Evolutionary conservation across 306 rosid genomes (phyloP), one percentile per base, ranked within the genome.

Genomic region (Prunus dulcis): DNA sequence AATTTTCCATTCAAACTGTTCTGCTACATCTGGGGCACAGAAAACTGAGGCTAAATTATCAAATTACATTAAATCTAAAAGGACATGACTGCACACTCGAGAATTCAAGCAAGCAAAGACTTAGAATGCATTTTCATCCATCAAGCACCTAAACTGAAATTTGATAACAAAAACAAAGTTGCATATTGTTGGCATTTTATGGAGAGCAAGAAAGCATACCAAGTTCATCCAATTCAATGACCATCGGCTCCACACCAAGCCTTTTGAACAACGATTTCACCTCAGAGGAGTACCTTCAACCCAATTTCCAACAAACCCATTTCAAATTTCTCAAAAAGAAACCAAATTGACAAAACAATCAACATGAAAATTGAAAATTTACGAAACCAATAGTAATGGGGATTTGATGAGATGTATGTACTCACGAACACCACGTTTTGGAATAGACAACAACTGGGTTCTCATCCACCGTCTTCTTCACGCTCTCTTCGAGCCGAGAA

Each of bases 341-440:
- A 67, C 64, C 38, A 67, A 64, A 67, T 38, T 64, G 56, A 73
- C 6, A 79, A 20, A 30, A 49, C 22, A 52, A 78, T 12, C 47
- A 15, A 38, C 51, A 74, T 6, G 14, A 71, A 78, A 47, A 32
- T 34, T 19, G 9, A 4, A 72, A 61, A 76, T 30, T 30, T 6
- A 9, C 53, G n/a, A 77, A 43, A 50, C 34, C 9, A 72, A 76
- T 17, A 68, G 38, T 9, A 30, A 22, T 7, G 13, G 49, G 13
- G 53, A 52, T 38, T 13, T 13, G 34, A 58, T 38, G 17, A 20
- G 78, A 81, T 52, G 9, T 50, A 19, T 75, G 47, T 27, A 89
- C 98, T 79, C 69, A 93, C 95, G 97, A 90, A 77, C 99, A 95
- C 99, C 99, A 95, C 2, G 92, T 85, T 83, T 95, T 95, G 84